Base-by-base conservation (phyloP, 108 stramenopile genomes). In the Cyclotella distinguenda region DNA sequence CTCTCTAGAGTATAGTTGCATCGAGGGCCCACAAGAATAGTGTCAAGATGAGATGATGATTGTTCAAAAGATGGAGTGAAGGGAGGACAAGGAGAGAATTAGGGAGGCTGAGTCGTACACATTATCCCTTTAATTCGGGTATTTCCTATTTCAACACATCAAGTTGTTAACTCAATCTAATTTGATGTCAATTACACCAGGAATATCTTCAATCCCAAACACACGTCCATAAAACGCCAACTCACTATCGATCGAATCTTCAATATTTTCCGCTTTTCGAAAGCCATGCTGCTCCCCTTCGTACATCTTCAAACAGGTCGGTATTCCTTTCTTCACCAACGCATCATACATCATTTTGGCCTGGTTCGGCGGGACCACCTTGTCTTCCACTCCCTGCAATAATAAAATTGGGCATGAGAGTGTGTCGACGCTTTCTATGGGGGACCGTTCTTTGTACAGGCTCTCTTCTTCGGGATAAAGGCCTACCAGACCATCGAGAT, bases 271-370 rank as follows among this genome's bases (percentile, higher is more conserved):
- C n/a, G 88, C 75, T 69, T 93, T 87, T 46, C 91, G 81, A 55
- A 93, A 93, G 4, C 91, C 91, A 59, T 93, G 91, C 66, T 89
- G 88, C 64, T 93, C 91, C 34, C 85, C 86, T 53, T 87, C 79
- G 64, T 93, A 93, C 2, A 93, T 65, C 40, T 84, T 83, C 26
- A 93, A 60, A 31, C 68, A 72, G 0, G 85, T 83, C 8, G 88
- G 85, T 23, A 93, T 77, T 0, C 74, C 74, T 57, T 93, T 93
- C 66, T 77, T 64, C 49, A 68, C 36, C 44, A 89, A 36, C 8
- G 85, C 86, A 12, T 81, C 67, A 71, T 85, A 66, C 91, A 93
- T 93, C 69, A 70, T 83, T 49, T 82, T 68, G 9, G 91, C 88
- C 81, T 93, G 91, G 58, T 86, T 89, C 4, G 88, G 91, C n/a